Base-by-base conservation (phyloP, 169 alveolate species). In the Amoebophrya sp. region DNA sequence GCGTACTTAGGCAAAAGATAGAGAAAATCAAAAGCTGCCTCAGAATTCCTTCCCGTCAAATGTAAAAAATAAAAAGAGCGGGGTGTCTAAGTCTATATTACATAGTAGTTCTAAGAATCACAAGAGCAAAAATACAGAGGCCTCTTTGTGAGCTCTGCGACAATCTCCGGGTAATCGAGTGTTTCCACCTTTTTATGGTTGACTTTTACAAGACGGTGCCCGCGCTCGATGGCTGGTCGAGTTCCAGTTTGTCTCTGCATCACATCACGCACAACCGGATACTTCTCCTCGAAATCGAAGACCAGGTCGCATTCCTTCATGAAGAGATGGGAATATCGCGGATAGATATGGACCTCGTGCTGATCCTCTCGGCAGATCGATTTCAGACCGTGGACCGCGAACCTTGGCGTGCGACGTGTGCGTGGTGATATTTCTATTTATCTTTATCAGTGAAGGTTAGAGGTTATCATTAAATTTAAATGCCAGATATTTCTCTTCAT, bases 161-260 rank as follows among this genome's bases (percentile, higher is more conserved):
- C 83, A 26, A 65, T 65, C 33, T 65, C 83, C 83, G 83, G 83
- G 83, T 65, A 65, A 36, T 65, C 83, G 33, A 65, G 83, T 6
- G 83, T 65, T 29, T 65, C 26, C 36, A 65, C 83, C 36, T 26
- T 6, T 29, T 1, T 65, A 36, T 65, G 83, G 26, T 65, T 65
- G 39, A 65, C 83, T 18, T 65, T 65, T 36, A 65, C 1, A 1
- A 65, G 26, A 29, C 83, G 83, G 83, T 65, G 83, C 2, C 83
- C 83, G 83, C 83, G 83, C 26, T 65, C 83, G 2, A 65, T 65
- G 33, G 83, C 83, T 6, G 83, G 83, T 6, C 83, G 83, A 0
- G 83, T 65, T 1, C 83, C 83, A 36, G 83, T 65, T 36, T 65
- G 83, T 1, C 83, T 29, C 83, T 26, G 18, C 83, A 65, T 65